Conservation (phyloP, 306 rosid species). For the Acacia melanoxylon region DNA sequence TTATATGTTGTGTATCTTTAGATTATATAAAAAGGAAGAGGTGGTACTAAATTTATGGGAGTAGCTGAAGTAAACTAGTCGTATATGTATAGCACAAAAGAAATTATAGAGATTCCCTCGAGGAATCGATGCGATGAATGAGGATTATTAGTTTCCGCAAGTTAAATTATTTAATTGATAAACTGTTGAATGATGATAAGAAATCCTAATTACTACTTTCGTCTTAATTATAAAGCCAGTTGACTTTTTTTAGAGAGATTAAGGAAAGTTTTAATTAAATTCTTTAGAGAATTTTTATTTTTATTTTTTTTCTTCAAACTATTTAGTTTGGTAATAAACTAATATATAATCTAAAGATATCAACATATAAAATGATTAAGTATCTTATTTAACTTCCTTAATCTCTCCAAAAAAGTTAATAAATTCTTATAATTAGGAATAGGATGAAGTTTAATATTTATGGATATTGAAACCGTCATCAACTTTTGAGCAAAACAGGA, state of each 20-base stretch:
- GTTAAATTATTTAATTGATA: not conserved
- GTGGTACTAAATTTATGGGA: not conserved
- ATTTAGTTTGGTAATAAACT: no score
- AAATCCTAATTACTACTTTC: not conserved
- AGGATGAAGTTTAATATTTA: no score
- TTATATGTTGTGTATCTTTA: no score
- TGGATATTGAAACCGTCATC: not conserved
- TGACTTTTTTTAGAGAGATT: no score
- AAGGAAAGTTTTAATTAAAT: no score
- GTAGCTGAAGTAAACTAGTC: not conserved
- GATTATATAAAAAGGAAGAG: no score
- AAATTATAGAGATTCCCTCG: not conserved
- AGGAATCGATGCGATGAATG: not conserved
- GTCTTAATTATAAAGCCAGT: no score
- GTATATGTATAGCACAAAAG: not conserved
- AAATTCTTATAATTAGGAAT: fast-evolving
- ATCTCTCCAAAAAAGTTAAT: no score
- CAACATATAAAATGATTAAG: no score
- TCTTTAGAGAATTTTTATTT: no score
- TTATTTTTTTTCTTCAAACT: fast-evolving
- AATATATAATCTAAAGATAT: no score
- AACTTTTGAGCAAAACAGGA: not conserved
- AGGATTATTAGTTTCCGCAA: not conserved
- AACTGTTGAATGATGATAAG: not conserved
- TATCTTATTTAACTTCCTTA: no score